phyloP scores from a whole-genome alignment of 306 rosid species.

The Alnus rubra region DNA sequence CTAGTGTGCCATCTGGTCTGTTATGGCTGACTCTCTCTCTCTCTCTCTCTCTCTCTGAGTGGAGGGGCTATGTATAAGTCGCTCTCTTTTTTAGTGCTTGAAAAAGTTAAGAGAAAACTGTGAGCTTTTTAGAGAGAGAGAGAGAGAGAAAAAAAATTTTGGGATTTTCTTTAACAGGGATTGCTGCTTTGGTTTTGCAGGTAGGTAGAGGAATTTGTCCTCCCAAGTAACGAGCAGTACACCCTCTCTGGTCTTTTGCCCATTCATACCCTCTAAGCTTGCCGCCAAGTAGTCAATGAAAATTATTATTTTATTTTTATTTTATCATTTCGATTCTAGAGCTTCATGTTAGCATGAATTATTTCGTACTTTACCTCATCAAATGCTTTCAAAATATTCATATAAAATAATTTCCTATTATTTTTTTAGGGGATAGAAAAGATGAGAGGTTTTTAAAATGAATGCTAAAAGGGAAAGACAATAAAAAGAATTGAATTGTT shows the following conservation, averaged over 20 bases:
- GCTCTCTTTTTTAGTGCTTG: conserved; percentile 26
- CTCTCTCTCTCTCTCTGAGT: conserved; percentile 18
- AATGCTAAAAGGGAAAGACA: neutral
- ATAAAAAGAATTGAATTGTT: neutral
- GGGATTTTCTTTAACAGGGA: conserved; percentile 13
- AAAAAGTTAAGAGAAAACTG: conserved; percentile 23
- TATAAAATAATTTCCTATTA: neutral
- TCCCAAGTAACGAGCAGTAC: neutral
- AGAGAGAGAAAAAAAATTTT: conserved; percentile 4
- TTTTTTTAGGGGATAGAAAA: too few relatives aligned
- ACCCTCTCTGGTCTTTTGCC: neutral
- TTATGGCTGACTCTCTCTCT: conserved; percentile 7
- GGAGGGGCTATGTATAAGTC: conserved; percentile 1
- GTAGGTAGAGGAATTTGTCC: conserved; percentile 40
- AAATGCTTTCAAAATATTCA: neutral
- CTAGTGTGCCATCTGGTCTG: neutral
- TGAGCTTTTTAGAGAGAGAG: conserved; percentile 17
- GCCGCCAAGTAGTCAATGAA: neutral
- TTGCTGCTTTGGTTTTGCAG: neutral
- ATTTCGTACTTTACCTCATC: neutral
- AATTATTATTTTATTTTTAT: too few relatives aligned
- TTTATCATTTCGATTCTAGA: neutral
- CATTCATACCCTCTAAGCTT: neutral
- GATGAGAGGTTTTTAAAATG: neutral
- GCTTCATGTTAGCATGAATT: neutral